Evolutionary conservation across 1,284 basidiomycete species (phyloP), one percentile per base, ranked within the genome.

Genomic region (Fereydounia khargensis): DNA sequence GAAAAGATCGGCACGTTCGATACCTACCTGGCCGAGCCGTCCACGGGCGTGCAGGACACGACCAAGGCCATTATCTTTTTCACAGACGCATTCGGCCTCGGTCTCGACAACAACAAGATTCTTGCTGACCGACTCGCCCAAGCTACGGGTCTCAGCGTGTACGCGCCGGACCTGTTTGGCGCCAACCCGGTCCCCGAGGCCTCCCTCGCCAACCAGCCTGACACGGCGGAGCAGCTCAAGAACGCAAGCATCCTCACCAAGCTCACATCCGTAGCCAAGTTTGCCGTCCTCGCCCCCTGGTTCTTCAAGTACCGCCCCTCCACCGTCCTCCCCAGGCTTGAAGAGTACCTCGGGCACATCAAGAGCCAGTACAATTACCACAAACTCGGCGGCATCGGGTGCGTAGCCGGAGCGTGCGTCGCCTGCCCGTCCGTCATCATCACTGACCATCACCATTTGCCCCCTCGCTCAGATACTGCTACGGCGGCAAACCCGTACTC

Each of bases 91-190:
- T 86, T 85, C 35, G 65, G 65, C 2, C 45, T 68, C 21, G 52
- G 48, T n/a, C 47, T 68, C 6, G 44, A 35, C 25, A 68, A 68
- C 48, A 68, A 78, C 61, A 85, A 84, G 65, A 77, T 87, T 43
- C 77, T 86, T 6, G 84, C 85, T 0, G 85, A 86, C 68, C 72
- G 77, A 18, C 74, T 85, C 20, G 80, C 84, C 5, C 77, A 81
- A 39, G 59, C 77, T 3, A 73, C 85, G 21, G 77, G 78, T 4
- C 80, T 84, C 42, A 81, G 84, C 49, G 84, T 86, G 19, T 85
- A 83, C 79, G 80, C 85, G 1, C 76, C 38, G 58, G 65, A 67
- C 28, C 46, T 39, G 16, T 68, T 68, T 46, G 43, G 63, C 39
- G 65, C 64, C 3, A 54, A 66, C 3, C 47, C 49, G 4, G 5